These are phyloP conservation scores for Botryotinia globosa DNA, from an alignment of 2,329 filamentous ascomycete species.

Conservation along the genomic window DNA sequence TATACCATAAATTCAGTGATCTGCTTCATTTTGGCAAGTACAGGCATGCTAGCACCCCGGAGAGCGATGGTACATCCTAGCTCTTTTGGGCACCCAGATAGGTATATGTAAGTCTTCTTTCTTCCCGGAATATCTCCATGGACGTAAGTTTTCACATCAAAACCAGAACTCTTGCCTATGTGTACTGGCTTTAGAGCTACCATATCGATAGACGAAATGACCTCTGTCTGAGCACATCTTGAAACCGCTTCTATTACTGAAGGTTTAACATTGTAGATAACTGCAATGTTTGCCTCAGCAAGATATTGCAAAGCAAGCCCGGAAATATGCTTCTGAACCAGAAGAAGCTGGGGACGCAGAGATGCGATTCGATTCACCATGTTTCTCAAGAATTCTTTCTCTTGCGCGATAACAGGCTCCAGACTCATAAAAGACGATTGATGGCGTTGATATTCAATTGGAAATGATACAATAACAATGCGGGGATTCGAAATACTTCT, in stretches of 20 bases:
- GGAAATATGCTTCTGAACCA: constrained; percentile 92
- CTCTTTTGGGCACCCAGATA: constrained; percentile 85
- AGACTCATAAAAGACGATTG: constrained; percentile 96
- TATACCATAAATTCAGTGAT: constrained; percentile 99
- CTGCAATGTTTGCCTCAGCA: constrained; percentile 83
- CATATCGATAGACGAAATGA: constrained; percentile 95
- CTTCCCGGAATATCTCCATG: constrained; percentile 68
- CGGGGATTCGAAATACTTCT: constrained; percentile 79
- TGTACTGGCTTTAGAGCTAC: constrained; percentile 71
- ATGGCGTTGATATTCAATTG: constrained; percentile 92
- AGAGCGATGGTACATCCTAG: constrained; percentile 93
- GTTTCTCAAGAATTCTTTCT: constrained; percentile 88
- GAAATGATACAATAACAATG: constrained; percentile 89
- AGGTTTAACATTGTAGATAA: constrained; percentile 94
- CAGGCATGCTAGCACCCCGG: constrained; percentile 70
- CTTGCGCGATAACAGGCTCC: constrained; percentile 93
- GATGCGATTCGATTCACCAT: constrained; percentile 89
- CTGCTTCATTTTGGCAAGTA: constrained; percentile 77
- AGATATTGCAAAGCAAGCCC: constrained; percentile 87
- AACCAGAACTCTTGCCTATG: constrained; percentile 77
- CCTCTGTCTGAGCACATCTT: constrained; percentile 83
- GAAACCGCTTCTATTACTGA: constrained; percentile 95
- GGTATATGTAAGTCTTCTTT: constrained; percentile 93
- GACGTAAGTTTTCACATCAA: constrained; percentile 94
- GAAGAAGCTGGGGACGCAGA: constrained; percentile 76